A percentile compares a stretch with the other conserved stretches of the same genome.
Conservation (phyloP, 1,139 yeast genomes). For the Suhomyces coccinellae region DNA sequence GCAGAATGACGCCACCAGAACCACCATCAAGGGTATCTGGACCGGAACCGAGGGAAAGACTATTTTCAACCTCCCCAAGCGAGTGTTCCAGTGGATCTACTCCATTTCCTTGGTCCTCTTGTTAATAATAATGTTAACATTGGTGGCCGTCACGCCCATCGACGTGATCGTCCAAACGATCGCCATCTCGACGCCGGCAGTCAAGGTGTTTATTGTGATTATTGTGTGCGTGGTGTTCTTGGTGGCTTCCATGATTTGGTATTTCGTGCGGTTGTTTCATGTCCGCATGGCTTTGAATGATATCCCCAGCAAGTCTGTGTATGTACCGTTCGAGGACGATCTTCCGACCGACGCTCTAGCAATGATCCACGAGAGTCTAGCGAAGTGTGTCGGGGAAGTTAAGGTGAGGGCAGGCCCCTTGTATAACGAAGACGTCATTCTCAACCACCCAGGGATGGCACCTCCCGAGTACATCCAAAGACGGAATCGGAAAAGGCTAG, state of each 20-base stretch:
- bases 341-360: slow-evolving; percentile 52
- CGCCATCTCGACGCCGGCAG: slow-evolving; percentile 52
- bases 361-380: slow-evolving; percentile 39
- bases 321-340: slow-evolving; percentile 69
- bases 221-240: slow-evolving; percentile 67
- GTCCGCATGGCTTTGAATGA: slow-evolving; percentile 63
- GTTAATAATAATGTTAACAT: slow-evolving; percentile 41
- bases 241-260: slow-evolving; percentile 48
- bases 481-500: slow-evolving; percentile 21
- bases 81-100: slow-evolving; percentile 52
- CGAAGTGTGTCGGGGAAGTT: slow-evolving; percentile 46
- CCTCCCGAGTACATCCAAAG: slow-evolving; percentile 44
- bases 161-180: slow-evolving; percentile 72
- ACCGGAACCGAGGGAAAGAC: slow-evolving; percentile 10
- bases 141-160: slow-evolving; percentile 68
- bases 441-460: slow-evolving; percentile 67
- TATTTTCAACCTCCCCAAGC: slow-evolving; percentile 33
- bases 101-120: slow-evolving; percentile 56
- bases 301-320: slow-evolving; percentile 65
- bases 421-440: slow-evolving; percentile 30
- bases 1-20: slow-evolving; percentile 1
- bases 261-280: slow-evolving; percentile 55
- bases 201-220: slow-evolving; percentile 75
- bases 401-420: slow-evolving; percentile 54
- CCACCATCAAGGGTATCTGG: slow-evolving; percentile 9